A percentile compares a stretch with the other conserved stretches of the same genome.
Conservation (phyloP, 2,329 filamentous ascomycete genomes). For the Cladosporium sp. region DNA sequence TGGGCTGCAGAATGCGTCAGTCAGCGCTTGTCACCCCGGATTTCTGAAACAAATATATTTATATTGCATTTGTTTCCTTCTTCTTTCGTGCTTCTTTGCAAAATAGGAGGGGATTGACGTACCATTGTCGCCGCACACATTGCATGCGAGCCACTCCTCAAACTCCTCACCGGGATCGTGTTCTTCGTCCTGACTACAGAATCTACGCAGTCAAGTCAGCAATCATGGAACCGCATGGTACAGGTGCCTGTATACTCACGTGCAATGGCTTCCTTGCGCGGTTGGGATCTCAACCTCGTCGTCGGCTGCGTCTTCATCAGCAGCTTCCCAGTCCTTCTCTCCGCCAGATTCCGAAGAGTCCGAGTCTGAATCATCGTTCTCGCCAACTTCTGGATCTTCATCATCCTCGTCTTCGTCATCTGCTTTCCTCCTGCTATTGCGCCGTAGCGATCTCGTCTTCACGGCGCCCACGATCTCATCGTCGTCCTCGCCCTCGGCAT, state of each 20-base stretch:
- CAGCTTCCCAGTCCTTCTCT: constrained; percentile 55
- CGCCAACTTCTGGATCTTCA: constrained; percentile 37
- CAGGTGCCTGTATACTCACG: constrained; percentile 51
- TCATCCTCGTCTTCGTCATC: constrained; percentile 40
- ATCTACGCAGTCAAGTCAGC: constrained; percentile 53
- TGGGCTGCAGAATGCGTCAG: constrained; percentile 67
- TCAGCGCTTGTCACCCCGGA: constrained; percentile 44
- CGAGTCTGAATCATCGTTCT: constrained; percentile 35
- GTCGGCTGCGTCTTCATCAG: constrained; percentile 56
- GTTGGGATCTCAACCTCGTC: constrained; percentile 52
- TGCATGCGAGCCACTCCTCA: constrained; percentile 75
- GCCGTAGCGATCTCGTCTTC: constrained; percentile 34
- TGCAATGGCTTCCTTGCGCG: constrained; percentile 60
- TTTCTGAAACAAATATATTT: constrained; percentile 30
- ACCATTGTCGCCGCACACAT: constrained; percentile 80
- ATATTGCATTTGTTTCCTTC: constrained; percentile 13
- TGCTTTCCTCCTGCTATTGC: constrained; percentile 34
- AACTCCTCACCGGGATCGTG: constrained; percentile 79
- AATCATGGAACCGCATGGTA: constrained; percentile 17
- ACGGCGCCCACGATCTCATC: constrained; percentile 43
- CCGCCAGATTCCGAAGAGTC: constrained; percentile 52
- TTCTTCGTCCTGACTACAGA: constrained; percentile 80
- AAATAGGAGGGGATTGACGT: constrained; percentile 43
- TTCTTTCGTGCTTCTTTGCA: constrained; percentile 26
- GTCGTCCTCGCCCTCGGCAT: constrained; percentile 43